phyloP scores from a whole-genome alignment of 169 alveolate species.

The Eimeria nieschulzi region DNA sequence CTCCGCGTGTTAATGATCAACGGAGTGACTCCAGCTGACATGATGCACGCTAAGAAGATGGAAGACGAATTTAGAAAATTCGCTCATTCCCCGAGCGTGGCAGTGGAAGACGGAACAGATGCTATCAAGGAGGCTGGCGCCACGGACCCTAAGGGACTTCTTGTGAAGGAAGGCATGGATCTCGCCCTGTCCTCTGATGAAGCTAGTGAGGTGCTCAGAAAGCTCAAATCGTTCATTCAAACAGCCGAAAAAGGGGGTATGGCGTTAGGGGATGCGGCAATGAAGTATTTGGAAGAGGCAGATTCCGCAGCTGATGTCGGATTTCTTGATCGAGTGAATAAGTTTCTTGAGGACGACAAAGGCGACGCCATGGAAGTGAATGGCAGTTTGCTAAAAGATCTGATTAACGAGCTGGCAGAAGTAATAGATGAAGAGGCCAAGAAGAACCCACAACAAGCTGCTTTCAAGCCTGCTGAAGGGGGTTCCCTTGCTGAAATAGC shows the following conservation, averaged over 20 bases:
- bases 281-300: no score
- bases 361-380: not conserved
- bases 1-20: not conserved
- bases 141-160: not conserved
- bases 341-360: not conserved
- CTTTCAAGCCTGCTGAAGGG: not conserved
- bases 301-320: no score
- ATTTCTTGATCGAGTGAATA: not conserved
- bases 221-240: not conserved
- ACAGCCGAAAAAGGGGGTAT: not conserved
- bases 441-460: not conserved
- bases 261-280: no score
- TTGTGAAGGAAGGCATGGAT: not conserved
- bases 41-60: not conserved
- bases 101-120: not conserved
- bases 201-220: not conserved
- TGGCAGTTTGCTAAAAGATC: not conserved
- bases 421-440: not conserved
- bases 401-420: not conserved
- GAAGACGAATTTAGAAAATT: not conserved
- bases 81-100: not conserved
- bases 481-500: no score
- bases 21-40: slow-evolving; percentile 19
- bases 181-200: not conserved
- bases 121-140: not conserved